phyloP scores from a whole-genome alignment of 257 asterid species.

The Primulina eburnea region DNA sequence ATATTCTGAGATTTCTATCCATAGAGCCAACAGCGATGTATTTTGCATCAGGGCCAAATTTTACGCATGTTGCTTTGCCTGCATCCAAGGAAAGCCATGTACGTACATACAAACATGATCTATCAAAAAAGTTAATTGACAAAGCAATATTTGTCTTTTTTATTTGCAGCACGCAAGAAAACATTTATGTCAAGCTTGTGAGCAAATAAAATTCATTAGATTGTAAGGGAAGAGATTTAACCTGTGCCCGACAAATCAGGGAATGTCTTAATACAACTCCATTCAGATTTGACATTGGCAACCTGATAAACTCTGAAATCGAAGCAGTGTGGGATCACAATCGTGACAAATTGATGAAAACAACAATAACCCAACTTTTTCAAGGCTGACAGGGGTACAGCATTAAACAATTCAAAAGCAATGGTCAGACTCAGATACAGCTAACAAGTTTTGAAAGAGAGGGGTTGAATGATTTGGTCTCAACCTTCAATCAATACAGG shows the following conservation, averaged over 20 bases:
- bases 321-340: constrained; percentile 11
- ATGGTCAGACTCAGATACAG: not conserved
- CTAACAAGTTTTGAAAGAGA: not conserved
- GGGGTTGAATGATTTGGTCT: not conserved
- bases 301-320: constrained; percentile 75
- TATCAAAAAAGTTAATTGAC: not conserved
- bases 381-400: not conserved
- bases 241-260: constrained; percentile 99
- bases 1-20: constrained; percentile 90
- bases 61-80: constrained; percentile 76
- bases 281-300: constrained; percentile 82
- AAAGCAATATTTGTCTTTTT: not conserved
- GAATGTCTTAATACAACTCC: constrained; percentile 85
- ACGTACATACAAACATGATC: not conserved
- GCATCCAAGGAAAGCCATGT: constrained; percentile 25
- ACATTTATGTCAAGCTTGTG: not conserved
- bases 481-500: not conserved
- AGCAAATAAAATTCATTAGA: constrained; percentile 2
- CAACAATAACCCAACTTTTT: constrained; percentile 4
- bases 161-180: not conserved
- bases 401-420: not conserved
- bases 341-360: not conserved
- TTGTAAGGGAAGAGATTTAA: constrained; percentile 25
- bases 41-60: constrained; percentile 85
- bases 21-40: constrained; percentile 93